Percentiles rank a stretch among this genome's conserved stretches.
Conservation (phyloP, 176 grass and related monocot genomes). For the Ensete ventricosum region DNA sequence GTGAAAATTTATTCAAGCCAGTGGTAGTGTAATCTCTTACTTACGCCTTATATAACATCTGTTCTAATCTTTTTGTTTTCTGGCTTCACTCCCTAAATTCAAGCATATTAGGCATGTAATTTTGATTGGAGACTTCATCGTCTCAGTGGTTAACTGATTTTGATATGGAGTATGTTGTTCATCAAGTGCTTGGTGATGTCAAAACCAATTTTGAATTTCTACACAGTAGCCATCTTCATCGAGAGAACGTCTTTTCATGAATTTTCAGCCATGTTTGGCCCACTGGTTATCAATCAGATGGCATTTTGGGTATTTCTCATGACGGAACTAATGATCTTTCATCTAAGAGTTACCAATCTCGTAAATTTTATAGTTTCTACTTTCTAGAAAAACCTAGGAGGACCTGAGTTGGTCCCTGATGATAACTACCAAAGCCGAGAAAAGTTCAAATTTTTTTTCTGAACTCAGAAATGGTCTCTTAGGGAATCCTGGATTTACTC, state of each 20-base stretch:
- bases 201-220: background rate
- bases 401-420: background rate
- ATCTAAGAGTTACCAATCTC: background rate
- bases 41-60: background rate
- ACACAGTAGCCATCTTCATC: background rate
- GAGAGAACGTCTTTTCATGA: background rate
- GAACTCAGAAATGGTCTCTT: too few relatives aligned
- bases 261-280: background rate
- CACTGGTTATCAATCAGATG: background rate
- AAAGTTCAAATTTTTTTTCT: too few relatives aligned
- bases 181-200: too few relatives aligned
- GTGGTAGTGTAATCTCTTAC: background rate
- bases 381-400: background rate
- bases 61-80: too few relatives aligned
- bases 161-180: too few relatives aligned
- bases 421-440: background rate
- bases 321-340: background rate
- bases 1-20: background rate
- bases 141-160: too few relatives aligned
- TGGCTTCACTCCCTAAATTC: too few relatives aligned
- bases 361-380: background rate
- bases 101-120: too few relatives aligned
- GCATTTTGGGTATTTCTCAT: background rate
- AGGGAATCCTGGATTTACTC: background rate
- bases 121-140: too few relatives aligned